These are phyloP conservation scores for Ophiostoma triangulosporum DNA, from an alignment of 2,329 filamentous ascomycete genomes.

Conservation along the genomic window DNA sequence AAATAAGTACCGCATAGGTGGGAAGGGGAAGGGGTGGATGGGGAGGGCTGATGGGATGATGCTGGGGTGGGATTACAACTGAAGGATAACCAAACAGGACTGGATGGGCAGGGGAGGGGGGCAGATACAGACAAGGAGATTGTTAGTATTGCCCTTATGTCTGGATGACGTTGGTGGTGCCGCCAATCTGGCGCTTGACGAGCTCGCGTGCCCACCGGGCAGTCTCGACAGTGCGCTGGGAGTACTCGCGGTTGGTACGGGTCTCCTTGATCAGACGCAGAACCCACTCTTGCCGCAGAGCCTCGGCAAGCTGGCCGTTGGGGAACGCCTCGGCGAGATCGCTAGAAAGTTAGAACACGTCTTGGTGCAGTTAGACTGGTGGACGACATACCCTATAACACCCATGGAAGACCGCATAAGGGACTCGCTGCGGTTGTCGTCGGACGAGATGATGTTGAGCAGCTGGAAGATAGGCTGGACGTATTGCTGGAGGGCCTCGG, in stretches of 20 bases:
- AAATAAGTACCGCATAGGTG: neutral
- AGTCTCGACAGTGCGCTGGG: conserved; percentile 75
- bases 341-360: conserved; percentile 31
- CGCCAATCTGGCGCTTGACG: conserved; percentile 76
- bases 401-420: conserved; percentile 92
- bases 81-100: conserved; percentile 2
- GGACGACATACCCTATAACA: conserved; percentile 67
- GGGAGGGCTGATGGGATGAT: neutral
- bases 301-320: conserved; percentile 68
- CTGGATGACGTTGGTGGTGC: conserved; percentile 36
- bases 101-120: neutral
- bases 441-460: conserved; percentile 64
- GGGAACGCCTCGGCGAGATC: conserved; percentile 92
- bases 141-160: conserved; percentile 21
- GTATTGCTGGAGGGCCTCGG: conserved; percentile 58
- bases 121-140: neutral
- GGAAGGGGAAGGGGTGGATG: neutral
- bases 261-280: conserved; percentile 84
- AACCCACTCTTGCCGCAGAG: conserved; percentile 86
- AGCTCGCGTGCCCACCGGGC: conserved; percentile 96
- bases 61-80: neutral
- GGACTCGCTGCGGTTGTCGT: conserved; percentile 80
- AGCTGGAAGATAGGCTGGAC: conserved; percentile 79
- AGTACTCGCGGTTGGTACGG: conserved; percentile 76
- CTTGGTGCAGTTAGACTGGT: neutral